Evolutionary conservation across 2,329 filamentous ascomycete species (phyloP).

Genomic region (Lasiodiplodia sp.): DNA sequence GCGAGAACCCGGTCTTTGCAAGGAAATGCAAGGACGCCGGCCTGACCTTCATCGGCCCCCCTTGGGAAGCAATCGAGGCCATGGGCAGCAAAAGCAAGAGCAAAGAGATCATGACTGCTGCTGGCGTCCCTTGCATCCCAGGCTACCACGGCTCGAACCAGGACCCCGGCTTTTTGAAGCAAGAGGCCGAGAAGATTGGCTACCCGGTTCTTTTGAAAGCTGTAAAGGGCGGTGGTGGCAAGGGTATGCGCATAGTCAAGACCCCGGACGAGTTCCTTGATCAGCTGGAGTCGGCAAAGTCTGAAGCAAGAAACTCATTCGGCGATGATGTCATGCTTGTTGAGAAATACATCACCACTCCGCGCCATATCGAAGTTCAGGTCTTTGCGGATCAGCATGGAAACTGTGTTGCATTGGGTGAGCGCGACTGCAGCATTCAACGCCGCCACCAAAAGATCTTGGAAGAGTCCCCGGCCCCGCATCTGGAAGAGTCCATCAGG

Average conservation of each 20-base stretch:
- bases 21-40: constrained; percentile 87
- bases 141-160: constrained; percentile 93
- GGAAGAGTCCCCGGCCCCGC: constrained; percentile 70
- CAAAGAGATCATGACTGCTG: constrained; percentile 95
- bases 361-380: constrained; percentile 72
- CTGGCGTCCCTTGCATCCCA: constrained; percentile 95
- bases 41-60: constrained; percentile 92
- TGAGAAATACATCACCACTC: constrained; percentile 73
- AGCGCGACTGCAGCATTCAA: constrained; percentile 72
- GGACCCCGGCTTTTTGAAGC: constrained; percentile 66
- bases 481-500: constrained; percentile 65
- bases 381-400: constrained; percentile 72
- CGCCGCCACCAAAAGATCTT: constrained; percentile 71
- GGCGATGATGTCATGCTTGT: constrained; percentile 72
- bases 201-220: constrained; percentile 72
- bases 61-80: constrained; percentile 74
- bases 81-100: constrained; percentile 94
- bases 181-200: constrained; percentile 75
- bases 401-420: constrained; percentile 69
- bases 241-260: constrained; percentile 71
- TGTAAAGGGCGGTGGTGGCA: constrained; percentile 72
- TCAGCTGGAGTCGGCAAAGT: constrained; percentile 69
- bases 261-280: constrained; percentile 65
- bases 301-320: constrained; percentile 69
- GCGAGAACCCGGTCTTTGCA: constrained; percentile 92